phyloP scores from a whole-genome alignment of 306 rosid genomes.

The Elaeagnus macrophylla region DNA sequence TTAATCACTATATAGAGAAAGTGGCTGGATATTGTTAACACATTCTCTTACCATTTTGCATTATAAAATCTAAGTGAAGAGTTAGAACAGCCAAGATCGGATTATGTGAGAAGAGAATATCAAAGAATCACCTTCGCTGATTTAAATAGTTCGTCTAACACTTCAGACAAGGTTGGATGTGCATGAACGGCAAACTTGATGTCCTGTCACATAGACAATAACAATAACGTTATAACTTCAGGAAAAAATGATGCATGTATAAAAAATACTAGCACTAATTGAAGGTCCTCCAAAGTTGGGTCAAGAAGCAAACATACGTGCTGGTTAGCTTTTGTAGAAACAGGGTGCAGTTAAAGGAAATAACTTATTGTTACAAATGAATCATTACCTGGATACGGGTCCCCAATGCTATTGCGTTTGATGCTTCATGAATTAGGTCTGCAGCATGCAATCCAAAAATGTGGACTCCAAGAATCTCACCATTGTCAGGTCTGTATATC shows the following conservation, averaged over 20 bases:
- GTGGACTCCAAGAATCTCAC: constrained; percentile 95
- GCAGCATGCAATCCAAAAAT: constrained; percentile 99
- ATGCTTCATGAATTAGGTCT: constrained; percentile 97
- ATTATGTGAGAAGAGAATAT: constrained; percentile 9
- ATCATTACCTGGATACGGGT: constrained; percentile 68
- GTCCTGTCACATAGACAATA: constrained; percentile 42
- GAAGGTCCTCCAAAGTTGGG: neutral
- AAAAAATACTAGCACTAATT: no score
- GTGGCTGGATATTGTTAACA: neutral
- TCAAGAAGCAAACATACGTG: neutral
- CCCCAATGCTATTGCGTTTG: constrained; percentile 86
- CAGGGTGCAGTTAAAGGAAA: neutral
- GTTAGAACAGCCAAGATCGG: neutral
- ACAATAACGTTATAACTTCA: neutral
- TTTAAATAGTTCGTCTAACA: constrained; percentile 86
- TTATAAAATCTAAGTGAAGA: neutral
- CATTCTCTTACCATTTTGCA: constrained; percentile 5
- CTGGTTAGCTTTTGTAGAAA: neutral
- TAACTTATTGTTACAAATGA: neutral
- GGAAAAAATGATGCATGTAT: no score
- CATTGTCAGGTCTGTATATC: constrained; percentile 96
- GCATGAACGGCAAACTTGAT: constrained; percentile 84
- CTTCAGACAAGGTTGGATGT: constrained; percentile 94
- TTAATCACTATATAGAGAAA: neutral
- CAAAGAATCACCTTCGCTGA: constrained; percentile 74